Evolutionary conservation across 805 yeast species (phyloP), one percentile per base, ranked within the genome.

Genomic region (Komagataella pseudopastoris): DNA sequence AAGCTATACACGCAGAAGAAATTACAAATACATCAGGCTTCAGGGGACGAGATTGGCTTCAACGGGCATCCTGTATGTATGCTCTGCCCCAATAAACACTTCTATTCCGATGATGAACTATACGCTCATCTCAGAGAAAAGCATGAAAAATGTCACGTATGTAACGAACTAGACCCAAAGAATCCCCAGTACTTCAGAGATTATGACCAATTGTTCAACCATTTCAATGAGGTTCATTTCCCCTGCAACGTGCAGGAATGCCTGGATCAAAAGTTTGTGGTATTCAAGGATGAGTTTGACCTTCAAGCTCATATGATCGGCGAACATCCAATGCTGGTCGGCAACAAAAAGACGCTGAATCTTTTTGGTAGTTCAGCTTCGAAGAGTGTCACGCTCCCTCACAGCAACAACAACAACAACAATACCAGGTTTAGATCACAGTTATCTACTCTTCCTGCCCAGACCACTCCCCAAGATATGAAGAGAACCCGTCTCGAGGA

Each of bases 61-160:
- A 71, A 66, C 8, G 98, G 98, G 0, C 98, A 90, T 63, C 97
- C 98, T 0, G 69, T 73, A 55, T 93, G 99, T 71, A 77, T 77
- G 56, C 85, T 87, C 63, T 93, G 99, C 65, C 66, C 74, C 3
- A 80, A 80, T 2, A 75, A 71, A 56, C 68, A 95, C 52, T 90
- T 87, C 63, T 93, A 93, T 63, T 87, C 96, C 0, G 87, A 81
- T 45, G 96, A 91, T 63, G 98, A 90, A 63, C 71, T 89, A 58
- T 80, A 78, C 56, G 66, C 81, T 36, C 99, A 93, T 65, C 76
- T 90, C 68, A 73, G 96, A 57, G 85, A 86, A 54, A 70, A 70
- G 49, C 99, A 93, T 65, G 96, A 90, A 62, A 80, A 82, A 56
- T 93, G 99, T 64, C 87, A 82, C 59, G 81, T 93, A 36, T 93